Percentiles rank a stretch among this genome's conserved stretches.
Evolutionary conservation across 2,329 filamentous ascomycete species (phyloP).

Genomic region (Juglanconis juglandina): DNA sequence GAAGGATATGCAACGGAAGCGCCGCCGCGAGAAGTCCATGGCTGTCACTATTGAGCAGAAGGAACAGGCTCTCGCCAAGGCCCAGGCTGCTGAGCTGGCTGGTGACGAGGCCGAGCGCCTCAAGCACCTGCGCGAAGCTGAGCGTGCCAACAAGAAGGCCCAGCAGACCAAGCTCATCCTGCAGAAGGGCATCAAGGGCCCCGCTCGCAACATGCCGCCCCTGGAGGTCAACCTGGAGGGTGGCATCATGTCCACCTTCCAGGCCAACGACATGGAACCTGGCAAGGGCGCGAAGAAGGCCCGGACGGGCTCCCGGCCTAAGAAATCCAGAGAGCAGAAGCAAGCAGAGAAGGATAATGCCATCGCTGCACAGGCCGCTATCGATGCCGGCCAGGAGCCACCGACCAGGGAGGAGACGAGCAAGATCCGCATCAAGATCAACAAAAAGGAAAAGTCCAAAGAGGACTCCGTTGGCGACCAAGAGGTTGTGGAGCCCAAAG

Average conservation of each 20-base stretch:
- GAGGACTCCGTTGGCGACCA: constrained; percentile 29
- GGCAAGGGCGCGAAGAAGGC: constrained; percentile 45
- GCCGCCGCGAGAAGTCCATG: constrained; percentile 92
- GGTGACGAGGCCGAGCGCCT: constrained; percentile 74
- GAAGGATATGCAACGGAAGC: constrained; percentile 99
- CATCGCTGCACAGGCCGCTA: constrained; percentile 79
- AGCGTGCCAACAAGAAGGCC: constrained; percentile 88
- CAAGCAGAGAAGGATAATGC: constrained; percentile 76
- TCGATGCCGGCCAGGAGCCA: constrained; percentile 71
- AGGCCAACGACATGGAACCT: constrained; percentile 58
- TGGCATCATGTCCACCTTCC: constrained; percentile 81
- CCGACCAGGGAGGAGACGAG: constrained; percentile 47
- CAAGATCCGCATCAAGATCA: constrained; percentile 62
- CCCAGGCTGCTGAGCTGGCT: constrained; percentile 61
- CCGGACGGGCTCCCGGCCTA: constrained; percentile 65
- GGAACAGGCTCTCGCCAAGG: constrained; percentile 74
- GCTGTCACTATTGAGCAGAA: constrained; percentile 89
- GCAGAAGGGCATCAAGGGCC: constrained; percentile 81
- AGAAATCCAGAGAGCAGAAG: constrained; percentile 88
- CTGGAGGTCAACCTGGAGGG: constrained; percentile 80
- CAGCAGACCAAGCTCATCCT: constrained; percentile 84
- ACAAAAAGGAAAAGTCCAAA: constrained; percentile 46
- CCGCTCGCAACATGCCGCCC: constrained; percentile 62
- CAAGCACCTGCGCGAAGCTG: constrained; percentile 79
- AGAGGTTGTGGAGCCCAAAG: constrained; percentile 35